Percentiles rank a stretch among this genome's conserved stretches.
phyloP scores from a whole-genome alignment of 1,284 basidiomycete species.

The Moesziomyces globuligerus region DNA sequence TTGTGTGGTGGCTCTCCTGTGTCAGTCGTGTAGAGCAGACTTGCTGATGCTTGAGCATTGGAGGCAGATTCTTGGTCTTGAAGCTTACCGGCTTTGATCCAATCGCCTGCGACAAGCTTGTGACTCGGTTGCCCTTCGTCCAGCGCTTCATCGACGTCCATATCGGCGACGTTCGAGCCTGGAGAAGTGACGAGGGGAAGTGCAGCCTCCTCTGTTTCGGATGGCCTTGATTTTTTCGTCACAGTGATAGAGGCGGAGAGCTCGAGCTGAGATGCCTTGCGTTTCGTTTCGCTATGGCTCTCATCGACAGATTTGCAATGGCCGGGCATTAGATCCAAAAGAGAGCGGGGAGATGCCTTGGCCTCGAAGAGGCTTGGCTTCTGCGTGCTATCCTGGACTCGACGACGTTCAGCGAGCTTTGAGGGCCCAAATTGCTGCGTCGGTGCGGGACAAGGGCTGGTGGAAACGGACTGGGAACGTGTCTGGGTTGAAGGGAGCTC shows the following conservation, averaged over 20 bases:
- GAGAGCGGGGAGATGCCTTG: conserved; percentile 20
- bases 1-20: not conserved
- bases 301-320: not conserved
- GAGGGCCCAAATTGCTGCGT: conserved; percentile 33
- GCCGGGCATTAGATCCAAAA: conserved; percentile 25
- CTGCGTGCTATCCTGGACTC: not conserved
- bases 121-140: not conserved
- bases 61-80: conserved; percentile 6
- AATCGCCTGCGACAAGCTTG: not conserved
- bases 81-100: conserved; percentile 8
- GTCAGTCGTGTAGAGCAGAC: not conserved
- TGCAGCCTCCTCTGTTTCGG: not conserved
- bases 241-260: not conserved
- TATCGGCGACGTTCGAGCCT: conserved; percentile 1
- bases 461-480: not conserved
- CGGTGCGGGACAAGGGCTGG: conserved; percentile 13
- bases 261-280: conserved; percentile 14
- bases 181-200: not conserved
- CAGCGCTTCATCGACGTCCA: conserved; percentile 19
- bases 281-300: conserved; percentile 11
- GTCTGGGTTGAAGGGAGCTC: not conserved
- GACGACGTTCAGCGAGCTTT: conserved; percentile 29
- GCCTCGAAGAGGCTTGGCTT: conserved; percentile 21
- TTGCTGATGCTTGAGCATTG: not conserved
- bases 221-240: conserved; percentile 7